Percentiles rank a stretch among this genome's conserved stretches.
phyloP scores from a whole-genome alignment of 768 basidiomycete species.

The Phanerodontia chrysosporium region DNA sequence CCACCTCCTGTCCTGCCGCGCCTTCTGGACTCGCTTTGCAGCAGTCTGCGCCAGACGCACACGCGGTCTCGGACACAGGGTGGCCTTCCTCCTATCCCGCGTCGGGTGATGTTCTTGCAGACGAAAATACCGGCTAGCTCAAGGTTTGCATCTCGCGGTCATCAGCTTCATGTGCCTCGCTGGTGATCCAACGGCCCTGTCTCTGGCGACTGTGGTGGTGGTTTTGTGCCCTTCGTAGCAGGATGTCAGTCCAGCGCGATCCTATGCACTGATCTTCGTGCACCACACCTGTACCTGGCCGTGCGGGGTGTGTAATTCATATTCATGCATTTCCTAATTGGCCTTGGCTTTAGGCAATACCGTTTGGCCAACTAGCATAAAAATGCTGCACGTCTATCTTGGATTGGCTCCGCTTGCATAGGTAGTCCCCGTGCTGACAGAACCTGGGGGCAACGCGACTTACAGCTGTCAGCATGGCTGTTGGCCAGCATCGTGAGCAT shows the following conservation, averaged over 20 bases:
- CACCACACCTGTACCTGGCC: not conserved
- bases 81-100: not conserved
- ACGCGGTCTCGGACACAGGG: not conserved
- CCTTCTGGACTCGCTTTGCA: no score
- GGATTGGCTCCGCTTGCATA: no score
- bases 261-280: not conserved
- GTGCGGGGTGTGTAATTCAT: no score
- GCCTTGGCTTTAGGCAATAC: not conserved
- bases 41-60: no score
- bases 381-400: no score
- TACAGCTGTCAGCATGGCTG: not conserved
- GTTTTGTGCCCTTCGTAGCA: not conserved
- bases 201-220: not conserved
- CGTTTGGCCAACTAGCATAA: no score
- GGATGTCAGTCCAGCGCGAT: not conserved
- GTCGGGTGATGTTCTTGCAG: not conserved
- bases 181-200: not conserved
- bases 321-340: no score
- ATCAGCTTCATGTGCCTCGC: not conserved
- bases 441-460: not conserved
- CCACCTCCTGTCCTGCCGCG: not conserved
- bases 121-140: not conserved
- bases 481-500: not conserved
- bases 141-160: not conserved
- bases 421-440: no score